Conservation (phyloP, 1,284 basidiomycete species). For the Schizopora paradoxa region DNA sequence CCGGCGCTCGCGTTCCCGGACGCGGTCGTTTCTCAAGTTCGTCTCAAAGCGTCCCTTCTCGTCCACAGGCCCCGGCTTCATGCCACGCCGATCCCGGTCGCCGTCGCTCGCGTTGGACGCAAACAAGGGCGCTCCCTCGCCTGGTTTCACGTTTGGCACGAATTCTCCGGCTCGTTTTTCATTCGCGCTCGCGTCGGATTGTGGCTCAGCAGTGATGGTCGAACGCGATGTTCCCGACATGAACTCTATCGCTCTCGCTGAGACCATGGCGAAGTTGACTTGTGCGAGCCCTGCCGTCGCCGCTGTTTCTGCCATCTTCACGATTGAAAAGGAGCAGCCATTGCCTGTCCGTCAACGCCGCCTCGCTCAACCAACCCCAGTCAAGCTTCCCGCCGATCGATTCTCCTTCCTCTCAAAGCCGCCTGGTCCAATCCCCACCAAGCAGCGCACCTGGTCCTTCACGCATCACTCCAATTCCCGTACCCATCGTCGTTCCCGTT, state of each 20-base stretch:
- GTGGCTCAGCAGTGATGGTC: slow-evolving; percentile 5
- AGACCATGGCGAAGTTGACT: too few species aligned
- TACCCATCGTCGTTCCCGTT: slow-evolving; percentile 16
- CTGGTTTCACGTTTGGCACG: slow-evolving; percentile 10
- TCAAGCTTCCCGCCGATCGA: slow-evolving; percentile 10
- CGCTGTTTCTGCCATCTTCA: too few species aligned
- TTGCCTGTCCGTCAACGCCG: slow-evolving; percentile 8
- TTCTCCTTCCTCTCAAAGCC: slow-evolving; percentile 1
- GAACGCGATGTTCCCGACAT: slow-evolving; percentile 2
- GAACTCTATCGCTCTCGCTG: slow-evolving; percentile 4
- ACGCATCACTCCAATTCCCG: slow-evolving; percentile 14
- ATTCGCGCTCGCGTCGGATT: slow-evolving; percentile 11
- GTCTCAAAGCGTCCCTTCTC: slow-evolving; percentile 18
- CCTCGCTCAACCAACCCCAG: slow-evolving; percentile 5
- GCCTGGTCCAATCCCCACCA: slow-evolving; percentile 4
- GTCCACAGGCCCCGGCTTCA: slow-evolving; percentile 14
- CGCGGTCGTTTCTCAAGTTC: slow-evolving; percentile 16
- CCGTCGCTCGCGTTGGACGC: slow-evolving; percentile 6
- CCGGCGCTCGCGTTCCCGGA: slow-evolving; percentile 8
- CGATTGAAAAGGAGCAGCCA: too few species aligned
- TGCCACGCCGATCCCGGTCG: slow-evolving; percentile 10
- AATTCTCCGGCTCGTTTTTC: slow-evolving; percentile 15
- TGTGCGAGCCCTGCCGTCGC: too few species aligned
- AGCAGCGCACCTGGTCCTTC: slow-evolving; percentile 16
- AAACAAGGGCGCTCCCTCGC: too few species aligned